These are phyloP conservation scores for Aureobasidium melanogenum DNA, from an alignment of 2,329 filamentous ascomycete species.

Conservation along the genomic window DNA sequence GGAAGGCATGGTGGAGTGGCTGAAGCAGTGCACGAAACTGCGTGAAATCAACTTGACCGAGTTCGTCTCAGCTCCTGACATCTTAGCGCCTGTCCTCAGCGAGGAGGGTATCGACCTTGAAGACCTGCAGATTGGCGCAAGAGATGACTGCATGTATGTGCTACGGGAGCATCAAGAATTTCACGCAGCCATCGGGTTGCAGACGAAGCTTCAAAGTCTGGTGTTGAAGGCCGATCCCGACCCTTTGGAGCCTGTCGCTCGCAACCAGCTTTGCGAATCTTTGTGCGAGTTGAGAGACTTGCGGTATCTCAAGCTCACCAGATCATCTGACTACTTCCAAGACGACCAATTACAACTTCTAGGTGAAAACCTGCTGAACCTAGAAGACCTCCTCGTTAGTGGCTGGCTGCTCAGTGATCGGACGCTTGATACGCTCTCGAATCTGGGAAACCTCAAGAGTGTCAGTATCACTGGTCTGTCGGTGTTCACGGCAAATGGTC, in stretches of 20 bases:
- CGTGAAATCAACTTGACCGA: constrained; percentile 41
- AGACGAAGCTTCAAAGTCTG: constrained; percentile 39
- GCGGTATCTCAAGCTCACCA: constrained; percentile 43
- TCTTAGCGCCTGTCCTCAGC: constrained; percentile 42
- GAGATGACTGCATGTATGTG: constrained; percentile 28
- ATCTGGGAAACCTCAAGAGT: constrained; percentile 40
- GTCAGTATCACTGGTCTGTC: constrained; percentile 49
- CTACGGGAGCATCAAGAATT: constrained; percentile 43
- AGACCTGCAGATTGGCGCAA: constrained; percentile 37
- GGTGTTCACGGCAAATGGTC: constrained; percentile 43
- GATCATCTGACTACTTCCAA: constrained; percentile 44
- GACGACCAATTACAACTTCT: constrained; percentile 43
- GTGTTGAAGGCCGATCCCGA: constrained; percentile 41
- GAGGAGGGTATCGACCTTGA: constrained; percentile 39
- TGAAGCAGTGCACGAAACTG: constrained; percentile 45
- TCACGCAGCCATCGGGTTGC: constrained; percentile 43
- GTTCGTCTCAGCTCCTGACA: constrained; percentile 44
- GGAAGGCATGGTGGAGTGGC: constrained; percentile 44
- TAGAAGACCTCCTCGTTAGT: constrained; percentile 50
- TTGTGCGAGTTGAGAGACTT: constrained; percentile 45
- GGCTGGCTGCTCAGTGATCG: constrained; percentile 46
- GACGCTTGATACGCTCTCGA: constrained; percentile 36
- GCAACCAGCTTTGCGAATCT: constrained; percentile 41
- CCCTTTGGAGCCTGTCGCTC: constrained; percentile 35
- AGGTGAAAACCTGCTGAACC: constrained; percentile 33